These are phyloP conservation scores for Hanseniaspora nectarophila DNA, from an alignment of 805 yeast genomes.

Conservation along the genomic window DNA sequence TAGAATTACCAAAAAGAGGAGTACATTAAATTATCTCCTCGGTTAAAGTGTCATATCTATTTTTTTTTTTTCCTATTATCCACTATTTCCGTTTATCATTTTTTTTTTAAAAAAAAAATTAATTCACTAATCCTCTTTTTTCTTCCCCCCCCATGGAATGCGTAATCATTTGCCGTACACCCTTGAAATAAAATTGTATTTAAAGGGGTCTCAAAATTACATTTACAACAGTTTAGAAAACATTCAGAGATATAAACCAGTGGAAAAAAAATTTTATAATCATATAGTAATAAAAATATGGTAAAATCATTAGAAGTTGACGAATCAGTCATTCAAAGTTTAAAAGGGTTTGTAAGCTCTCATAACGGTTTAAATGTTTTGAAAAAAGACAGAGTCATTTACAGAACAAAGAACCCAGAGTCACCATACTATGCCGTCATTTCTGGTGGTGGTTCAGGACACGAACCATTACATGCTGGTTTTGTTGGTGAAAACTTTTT, in stretches of 20 bases:
- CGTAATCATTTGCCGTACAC: too few relatives aligned
- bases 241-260: too few relatives aligned
- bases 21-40: background rate
- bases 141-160: too few relatives aligned
- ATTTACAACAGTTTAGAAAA: too few relatives aligned
- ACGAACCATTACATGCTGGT: conserved; percentile 89
- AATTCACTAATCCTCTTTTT: too few relatives aligned
- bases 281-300: too few relatives aligned
- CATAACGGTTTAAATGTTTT: conserved; percentile 31
- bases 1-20: background rate
- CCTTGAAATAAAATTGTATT: background rate
- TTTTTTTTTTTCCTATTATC: too few relatives aligned
- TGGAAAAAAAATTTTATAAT: background rate
- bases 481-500: conserved; percentile 74
- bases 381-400: conserved; percentile 31
- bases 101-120: too few relatives aligned
- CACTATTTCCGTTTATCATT: too few relatives aligned
- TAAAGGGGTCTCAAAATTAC: too few relatives aligned
- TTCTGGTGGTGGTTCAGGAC: conserved; percentile 94
- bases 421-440: conserved; percentile 53
- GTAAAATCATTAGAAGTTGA: conserved; percentile 32
- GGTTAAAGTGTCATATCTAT: background rate
- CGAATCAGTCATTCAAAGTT: conserved; percentile 30
- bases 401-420: conserved; percentile 24
- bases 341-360: conserved; percentile 31